phyloP scores from a whole-genome alignment of 257 asterid genomes.

The Petrea volubilis region DNA sequence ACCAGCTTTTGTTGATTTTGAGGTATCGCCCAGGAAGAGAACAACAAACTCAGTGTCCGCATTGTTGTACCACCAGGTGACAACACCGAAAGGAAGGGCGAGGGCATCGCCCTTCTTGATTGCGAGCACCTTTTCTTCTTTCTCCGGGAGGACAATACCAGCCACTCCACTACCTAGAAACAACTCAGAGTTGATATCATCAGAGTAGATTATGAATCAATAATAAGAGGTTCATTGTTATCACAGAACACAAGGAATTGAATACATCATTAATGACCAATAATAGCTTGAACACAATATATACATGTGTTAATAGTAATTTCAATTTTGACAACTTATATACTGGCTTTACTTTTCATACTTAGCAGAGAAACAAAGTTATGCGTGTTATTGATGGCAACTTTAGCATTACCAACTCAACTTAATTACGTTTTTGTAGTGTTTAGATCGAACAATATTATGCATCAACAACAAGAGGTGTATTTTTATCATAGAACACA shows the following conservation, averaged over 20 bases:
- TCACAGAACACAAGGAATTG: too few relatives aligned
- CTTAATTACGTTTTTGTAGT: too few relatives aligned
- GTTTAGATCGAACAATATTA: too few relatives aligned
- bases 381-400: too few relatives aligned
- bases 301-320: too few relatives aligned
- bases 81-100: conserved; percentile 88
- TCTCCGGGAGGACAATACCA: conserved; percentile 82
- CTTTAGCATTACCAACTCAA: too few relatives aligned
- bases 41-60: conserved; percentile 50
- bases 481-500: background rate
- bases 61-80: conserved; percentile 89
- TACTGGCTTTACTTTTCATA: too few relatives aligned
- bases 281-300: too few relatives aligned
- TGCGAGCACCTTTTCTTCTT: conserved; percentile 81
- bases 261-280: too few relatives aligned
- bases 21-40: conserved; percentile 60
- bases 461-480: background rate
- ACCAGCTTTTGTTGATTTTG: conserved; percentile 54
- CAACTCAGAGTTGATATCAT: background rate
- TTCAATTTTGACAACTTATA: too few relatives aligned
- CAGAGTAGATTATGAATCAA: background rate
- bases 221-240: background rate
- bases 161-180: conserved; percentile 67
- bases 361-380: too few relatives aligned
- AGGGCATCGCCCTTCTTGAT: conserved; percentile 85